Conservation (phyloP, 805 yeast species). For the Kazachstania psychrophila region DNA sequence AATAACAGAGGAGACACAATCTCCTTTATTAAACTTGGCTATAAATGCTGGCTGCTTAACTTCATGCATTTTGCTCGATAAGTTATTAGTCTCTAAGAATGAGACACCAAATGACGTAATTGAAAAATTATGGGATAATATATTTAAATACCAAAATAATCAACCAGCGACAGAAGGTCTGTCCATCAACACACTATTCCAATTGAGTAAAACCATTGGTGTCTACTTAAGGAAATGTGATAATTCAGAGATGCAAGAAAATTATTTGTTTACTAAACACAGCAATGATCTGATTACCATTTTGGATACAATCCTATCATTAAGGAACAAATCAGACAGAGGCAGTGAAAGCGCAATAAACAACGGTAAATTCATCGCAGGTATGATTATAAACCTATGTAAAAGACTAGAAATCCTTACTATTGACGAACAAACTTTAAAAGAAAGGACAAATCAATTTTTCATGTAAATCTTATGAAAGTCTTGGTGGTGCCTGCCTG, state of each 20-base stretch:
- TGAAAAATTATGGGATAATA: slow-evolving; percentile 16
- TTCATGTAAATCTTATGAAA: slow-evolving; percentile 1
- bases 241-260: neutral
- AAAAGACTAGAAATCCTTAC: slow-evolving; percentile 6
- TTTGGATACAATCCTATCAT: slow-evolving; percentile 11
- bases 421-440: slow-evolving; percentile 9
- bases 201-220: slow-evolving; percentile 26
- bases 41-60: slow-evolving; percentile 17
- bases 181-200: slow-evolving; percentile 19
- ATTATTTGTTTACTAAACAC: slow-evolving; percentile 10
- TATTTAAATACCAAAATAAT: slow-evolving; percentile 16
- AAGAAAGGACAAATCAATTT: slow-evolving; percentile 6
- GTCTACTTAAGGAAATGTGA: slow-evolving; percentile 18
- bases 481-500: too few species aligned
- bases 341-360: slow-evolving; percentile 23
- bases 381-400: slow-evolving; percentile 16
- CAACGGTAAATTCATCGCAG: slow-evolving; percentile 26
- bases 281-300: slow-evolving; percentile 8
- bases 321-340: slow-evolving; percentile 13
- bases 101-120: slow-evolving; percentile 3
- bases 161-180: slow-evolving; percentile 7
- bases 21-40: slow-evolving; percentile 8
- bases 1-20: neutral
- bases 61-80: slow-evolving; percentile 23
- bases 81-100: slow-evolving; percentile 15